Evolutionary conservation across 2,329 filamentous ascomycete species (phyloP).

Genomic region (Cladosporium velox): DNA sequence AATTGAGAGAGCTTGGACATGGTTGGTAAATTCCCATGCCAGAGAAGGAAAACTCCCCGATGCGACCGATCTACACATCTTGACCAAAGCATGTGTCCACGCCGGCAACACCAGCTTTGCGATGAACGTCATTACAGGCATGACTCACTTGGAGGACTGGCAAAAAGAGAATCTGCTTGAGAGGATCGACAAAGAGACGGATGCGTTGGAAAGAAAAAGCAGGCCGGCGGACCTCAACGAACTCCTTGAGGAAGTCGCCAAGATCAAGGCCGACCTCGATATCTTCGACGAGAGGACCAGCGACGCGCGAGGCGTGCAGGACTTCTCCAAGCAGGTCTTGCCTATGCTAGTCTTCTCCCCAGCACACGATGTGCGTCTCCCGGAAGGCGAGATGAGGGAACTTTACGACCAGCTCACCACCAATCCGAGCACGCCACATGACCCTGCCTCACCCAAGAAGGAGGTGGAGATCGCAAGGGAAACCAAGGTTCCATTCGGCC

Average conservation of each 20-base stretch:
- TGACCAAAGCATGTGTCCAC: conserved; percentile 32
- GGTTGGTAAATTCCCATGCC: conserved; percentile 29
- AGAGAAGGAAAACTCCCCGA: conserved; percentile 24
- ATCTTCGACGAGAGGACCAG: conserved; percentile 29
- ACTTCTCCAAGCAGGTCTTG: conserved; percentile 40
- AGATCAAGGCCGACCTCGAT: conserved; percentile 29
- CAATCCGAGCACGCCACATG: conserved; percentile 35
- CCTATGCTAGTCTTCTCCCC: conserved; percentile 40
- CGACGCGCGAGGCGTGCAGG: conserved; percentile 30
- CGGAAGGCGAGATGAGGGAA: conserved; percentile 36
- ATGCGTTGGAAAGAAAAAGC: not conserved
- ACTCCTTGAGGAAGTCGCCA: conserved; percentile 23
- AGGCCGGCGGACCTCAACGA: conserved; percentile 4
- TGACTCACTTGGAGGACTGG: conserved; percentile 8
- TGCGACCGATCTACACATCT: conserved; percentile 31
- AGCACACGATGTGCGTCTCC: conserved; percentile 23
- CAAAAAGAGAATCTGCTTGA: not conserved
- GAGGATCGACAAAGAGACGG: not conserved
- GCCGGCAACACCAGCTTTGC: conserved; percentile 28
- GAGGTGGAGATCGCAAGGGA: not conserved
- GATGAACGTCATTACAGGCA: conserved; percentile 23
- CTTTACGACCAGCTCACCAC: conserved; percentile 50
- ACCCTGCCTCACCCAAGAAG: not conserved
- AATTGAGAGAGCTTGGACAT: conserved; percentile 35
- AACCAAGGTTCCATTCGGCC: conserved; percentile 42